A percentile compares a stretch with the other conserved stretches of the same genome.
Conservation (phyloP, 2,329 filamentous ascomycete genomes). For the Epichloe coenophiala region DNA sequence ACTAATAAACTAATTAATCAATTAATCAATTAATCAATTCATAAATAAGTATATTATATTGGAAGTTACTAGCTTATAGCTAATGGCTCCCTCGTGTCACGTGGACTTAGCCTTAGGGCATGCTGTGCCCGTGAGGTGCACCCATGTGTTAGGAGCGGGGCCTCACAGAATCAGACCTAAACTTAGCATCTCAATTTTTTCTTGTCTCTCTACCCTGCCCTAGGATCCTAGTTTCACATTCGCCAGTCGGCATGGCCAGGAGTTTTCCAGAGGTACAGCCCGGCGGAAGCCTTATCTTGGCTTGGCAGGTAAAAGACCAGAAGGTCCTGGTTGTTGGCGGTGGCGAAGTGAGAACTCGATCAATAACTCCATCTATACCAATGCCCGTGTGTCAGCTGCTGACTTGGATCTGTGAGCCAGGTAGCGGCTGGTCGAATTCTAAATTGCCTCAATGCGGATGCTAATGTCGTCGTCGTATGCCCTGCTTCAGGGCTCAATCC, state of each 20-base stretch:
- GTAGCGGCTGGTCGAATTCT: slow-evolving; percentile 91
- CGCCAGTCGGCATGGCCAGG: slow-evolving; percentile 21
- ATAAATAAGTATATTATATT: too few relatives aligned
- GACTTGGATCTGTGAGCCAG: slow-evolving; percentile 31
- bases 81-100: too few relatives aligned
- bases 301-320: slow-evolving; percentile 89
- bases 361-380: background rate
- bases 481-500: slow-evolving; percentile 70
- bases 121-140: too few relatives aligned
- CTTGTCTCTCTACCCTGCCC: background rate
- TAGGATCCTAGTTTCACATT: background rate
- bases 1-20: too few relatives aligned
- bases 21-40: too few relatives aligned
- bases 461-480: slow-evolving; percentile 73
- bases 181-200: background rate
- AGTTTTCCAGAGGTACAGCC: slow-evolving; percentile 72
- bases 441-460: slow-evolving; percentile 89
- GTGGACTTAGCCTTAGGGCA: too few relatives aligned
- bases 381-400: slow-evolving; percentile 3
- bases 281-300: slow-evolving; percentile 83
- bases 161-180: background rate
- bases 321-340: slow-evolving; percentile 86
- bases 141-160: too few relatives aligned
- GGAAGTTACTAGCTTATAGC: too few relatives aligned
- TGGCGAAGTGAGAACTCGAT: slow-evolving; percentile 57